Percentiles rank a stretch among this genome's conserved stretches.
Evolutionary conservation across 75 land plant genomes (phyloP).

Genomic region (Sequoiadendron giganteum): DNA sequence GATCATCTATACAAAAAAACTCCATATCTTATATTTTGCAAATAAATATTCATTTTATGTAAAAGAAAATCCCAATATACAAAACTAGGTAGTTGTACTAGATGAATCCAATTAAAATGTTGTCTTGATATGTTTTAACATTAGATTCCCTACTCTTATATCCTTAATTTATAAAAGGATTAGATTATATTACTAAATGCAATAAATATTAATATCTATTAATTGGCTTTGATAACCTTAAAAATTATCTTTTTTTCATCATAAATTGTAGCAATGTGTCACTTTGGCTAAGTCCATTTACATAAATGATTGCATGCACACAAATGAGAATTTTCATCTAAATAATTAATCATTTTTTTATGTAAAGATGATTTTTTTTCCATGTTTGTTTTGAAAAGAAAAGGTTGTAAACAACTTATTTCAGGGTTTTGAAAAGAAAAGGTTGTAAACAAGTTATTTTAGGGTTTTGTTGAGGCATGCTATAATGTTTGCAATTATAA

Average conservation of each 20-base stretch:
- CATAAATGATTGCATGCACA: background rate
- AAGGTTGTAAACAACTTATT: conserved; percentile 35
- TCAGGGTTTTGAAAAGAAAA: no score
- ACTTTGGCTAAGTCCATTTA: background rate
- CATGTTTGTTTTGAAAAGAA: background rate
- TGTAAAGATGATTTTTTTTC: background rate
- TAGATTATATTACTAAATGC: background rate
- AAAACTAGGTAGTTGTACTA: background rate
- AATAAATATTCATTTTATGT: background rate
- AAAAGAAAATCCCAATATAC: background rate
- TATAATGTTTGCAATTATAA: conserved; percentile 59
- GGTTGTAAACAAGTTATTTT: no score
- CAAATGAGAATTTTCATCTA: background rate
- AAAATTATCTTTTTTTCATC: background rate
- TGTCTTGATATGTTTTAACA: no score
- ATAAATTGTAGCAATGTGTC: background rate
- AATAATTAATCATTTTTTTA: background rate
- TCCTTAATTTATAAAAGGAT: background rate
- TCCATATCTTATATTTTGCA: background rate
- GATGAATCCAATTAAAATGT: background rate
- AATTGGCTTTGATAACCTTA: background rate
- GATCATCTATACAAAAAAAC: background rate
- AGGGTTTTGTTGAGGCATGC: conserved; percentile 23
- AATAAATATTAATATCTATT: background rate
- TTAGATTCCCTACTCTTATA: no score